Evolutionary conservation across 2,329 filamentous ascomycete genomes (phyloP).

Genomic region (Aulographum hederae): DNA sequence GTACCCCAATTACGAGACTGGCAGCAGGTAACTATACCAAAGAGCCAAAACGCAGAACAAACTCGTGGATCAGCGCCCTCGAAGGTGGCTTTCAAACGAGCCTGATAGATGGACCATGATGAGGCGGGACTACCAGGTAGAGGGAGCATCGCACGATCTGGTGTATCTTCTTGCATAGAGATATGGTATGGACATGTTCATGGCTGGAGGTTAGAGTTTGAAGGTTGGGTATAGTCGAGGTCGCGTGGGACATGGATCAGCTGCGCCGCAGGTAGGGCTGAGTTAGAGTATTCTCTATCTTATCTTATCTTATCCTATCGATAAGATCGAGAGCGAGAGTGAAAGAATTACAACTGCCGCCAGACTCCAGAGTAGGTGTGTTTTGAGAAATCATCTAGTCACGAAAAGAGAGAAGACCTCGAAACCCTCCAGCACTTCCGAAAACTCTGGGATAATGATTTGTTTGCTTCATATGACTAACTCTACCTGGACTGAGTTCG

Average conservation of each 20-base stretch:
- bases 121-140: conserved; percentile 40
- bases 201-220: not conserved
- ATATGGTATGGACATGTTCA: no score
- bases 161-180: not conserved
- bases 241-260: not conserved
- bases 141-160: conserved; percentile 20
- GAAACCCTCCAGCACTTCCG: no score
- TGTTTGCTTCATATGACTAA: no score
- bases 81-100: conserved; percentile 45
- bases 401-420: no score
- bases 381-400: no score
- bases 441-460: no score
- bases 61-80: conserved; percentile 53
- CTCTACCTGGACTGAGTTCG: no score
- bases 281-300: not conserved
- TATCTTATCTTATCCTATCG: no score
- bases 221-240: not conserved
- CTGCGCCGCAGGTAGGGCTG: not conserved
- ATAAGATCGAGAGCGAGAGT: no score
- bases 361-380: no score
- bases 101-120: conserved; percentile 57
- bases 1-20: not conserved
- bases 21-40: conserved; percentile 41
- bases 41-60: conserved; percentile 75
- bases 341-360: no score